These are phyloP conservation scores for Scedosporium dehoogii DNA, from an alignment of 2,329 filamentous ascomycete species.

Conservation along the genomic window DNA sequence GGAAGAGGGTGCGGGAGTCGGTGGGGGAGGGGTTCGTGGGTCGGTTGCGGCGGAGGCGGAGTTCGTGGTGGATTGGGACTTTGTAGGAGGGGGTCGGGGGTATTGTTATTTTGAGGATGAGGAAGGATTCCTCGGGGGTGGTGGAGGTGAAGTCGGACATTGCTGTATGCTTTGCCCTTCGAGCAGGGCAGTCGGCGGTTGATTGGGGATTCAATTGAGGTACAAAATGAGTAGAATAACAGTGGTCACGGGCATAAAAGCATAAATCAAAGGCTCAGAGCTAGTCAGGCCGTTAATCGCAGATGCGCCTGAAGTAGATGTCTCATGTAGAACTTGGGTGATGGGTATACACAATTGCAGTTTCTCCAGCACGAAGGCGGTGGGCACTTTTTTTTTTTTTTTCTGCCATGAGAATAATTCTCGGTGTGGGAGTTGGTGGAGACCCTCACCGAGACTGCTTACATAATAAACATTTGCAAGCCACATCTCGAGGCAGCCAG, in stretches of 20 bases:
- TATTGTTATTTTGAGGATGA: conserved; percentile 58
- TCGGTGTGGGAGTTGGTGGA: not conserved
- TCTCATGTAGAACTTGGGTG: not conserved
- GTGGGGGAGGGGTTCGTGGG: conserved; percentile 66
- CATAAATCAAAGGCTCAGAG: not conserved
- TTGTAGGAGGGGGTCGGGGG: conserved; percentile 54
- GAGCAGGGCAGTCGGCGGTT: not conserved
- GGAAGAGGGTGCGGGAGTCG: conserved; percentile 71
- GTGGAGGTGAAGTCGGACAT: conserved; percentile 8
- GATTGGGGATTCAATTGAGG: not conserved
- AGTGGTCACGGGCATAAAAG: not conserved
- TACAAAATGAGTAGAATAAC: not conserved
- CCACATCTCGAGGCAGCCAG: not conserved
- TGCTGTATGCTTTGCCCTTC: not conserved
- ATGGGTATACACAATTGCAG: not conserved
- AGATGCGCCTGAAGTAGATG: too few species aligned
- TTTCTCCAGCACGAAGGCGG: not conserved
- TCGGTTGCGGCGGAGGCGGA: conserved; percentile 77
- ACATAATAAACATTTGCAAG: not conserved
- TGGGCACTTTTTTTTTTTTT: not conserved
- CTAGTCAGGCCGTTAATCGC: not conserved
- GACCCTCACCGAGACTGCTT: not conserved
- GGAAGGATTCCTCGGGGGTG: conserved; percentile 45
- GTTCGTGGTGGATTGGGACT: conserved; percentile 59
- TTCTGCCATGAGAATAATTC: not conserved